Base-by-base conservation (phyloP, 1,139 yeast genomes). In the Yamadazyma atmosphaerica region DNA sequence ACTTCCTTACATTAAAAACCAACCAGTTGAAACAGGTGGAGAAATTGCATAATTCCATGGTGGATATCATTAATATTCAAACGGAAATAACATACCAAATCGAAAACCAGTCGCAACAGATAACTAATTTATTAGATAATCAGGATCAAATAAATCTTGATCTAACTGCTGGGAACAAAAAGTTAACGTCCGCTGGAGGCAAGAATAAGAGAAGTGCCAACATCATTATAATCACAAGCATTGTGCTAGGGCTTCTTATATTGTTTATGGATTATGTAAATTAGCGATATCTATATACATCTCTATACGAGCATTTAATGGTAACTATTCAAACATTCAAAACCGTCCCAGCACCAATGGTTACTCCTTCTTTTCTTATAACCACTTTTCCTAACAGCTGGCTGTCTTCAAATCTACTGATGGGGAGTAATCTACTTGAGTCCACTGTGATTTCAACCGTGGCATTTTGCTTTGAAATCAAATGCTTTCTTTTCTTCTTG, bases 261-360 rank as follows among this genome's bases (percentile, higher is more conserved):
- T 60, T 88, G 38, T 60, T 83, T 33, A 68, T 85, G 39, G 96
- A 88, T 56, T 76, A 69, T 49, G 61, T 80, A 47, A 62, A 79
- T 21, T 76, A 56, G 12, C 7, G n/a, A 31, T 24, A 17, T 39
- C 46, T 33, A 28, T 25, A 33, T 22, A 40, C 26, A 37, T 26
- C 7, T 12, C 11, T 26, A n/a, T n/a, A n/a, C n/a, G n/a, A n/a
- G n/a, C n/a, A n/a, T n/a, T n/a, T n/a, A n/a, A n/a, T n/a, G n/a
- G n/a, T 25, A 25, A 25, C n/a, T 12, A 11, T 21, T 24, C 12
- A n/a, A 35, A 40, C 37, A 33, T 60, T 60, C 14, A 56, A 39
- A 29, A 83, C 81, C 2, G 70, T 72, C 21, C 98, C 98, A 0
- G 97, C 96, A 8, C 95, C 98, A 35, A 92, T 76, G 0, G 97